Evolutionary conservation across 1,284 basidiomycete genomes (phyloP), one percentile per base, ranked within the genome.

Genomic region (Apiotrichum sp.): DNA sequence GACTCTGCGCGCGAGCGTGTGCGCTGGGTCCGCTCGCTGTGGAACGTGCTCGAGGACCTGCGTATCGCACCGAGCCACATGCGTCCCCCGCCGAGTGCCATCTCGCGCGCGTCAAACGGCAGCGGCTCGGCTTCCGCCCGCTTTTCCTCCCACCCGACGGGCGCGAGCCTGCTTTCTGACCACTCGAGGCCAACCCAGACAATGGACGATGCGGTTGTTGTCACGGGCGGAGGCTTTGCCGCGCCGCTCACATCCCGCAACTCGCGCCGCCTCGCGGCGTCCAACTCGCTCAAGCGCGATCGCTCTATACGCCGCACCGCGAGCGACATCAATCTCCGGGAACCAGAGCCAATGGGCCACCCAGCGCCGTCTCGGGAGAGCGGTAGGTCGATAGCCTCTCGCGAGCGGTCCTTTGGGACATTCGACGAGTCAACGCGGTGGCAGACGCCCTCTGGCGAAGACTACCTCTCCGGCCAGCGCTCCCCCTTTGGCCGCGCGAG

Each of bases 1-100:
- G 89, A 91, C 66, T 90, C 87, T 59, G 82, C 89, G 4, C 73
- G 86, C 55, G 88, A 92, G 66, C 80, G 90, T 60, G 86, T 89
- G 48, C 83, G 86, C 72, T 93, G 91, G 90, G 87, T 92, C 29
- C 87, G 86, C 64, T 82, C 88, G 3, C 82, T 93, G 51, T 91
- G 88, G 90, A 89, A 65, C 49, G 84, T 77, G 0, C 64, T 76
- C 16, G 70, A 72, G 52, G 44, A 56, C 16, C 64, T 65, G n/a
- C 60, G 64, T 33, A 52, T 55, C 13, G 62, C 61, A 14, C 14
- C 55, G 40, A 10, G 22, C 9, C n/a, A 29, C 22, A 39, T 50
- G 4, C 35, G 47, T 14, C 50, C 59, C 3, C 43, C 65, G 6
- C 52, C 61, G 11, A 67, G 68, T 11, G 49, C 65, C 1, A 53